A percentile compares a stretch with the other conserved stretches of the same genome.
phyloP scores from a whole-genome alignment of 2,329 filamentous ascomycete species.

The Trichoderma oligosporum region DNA sequence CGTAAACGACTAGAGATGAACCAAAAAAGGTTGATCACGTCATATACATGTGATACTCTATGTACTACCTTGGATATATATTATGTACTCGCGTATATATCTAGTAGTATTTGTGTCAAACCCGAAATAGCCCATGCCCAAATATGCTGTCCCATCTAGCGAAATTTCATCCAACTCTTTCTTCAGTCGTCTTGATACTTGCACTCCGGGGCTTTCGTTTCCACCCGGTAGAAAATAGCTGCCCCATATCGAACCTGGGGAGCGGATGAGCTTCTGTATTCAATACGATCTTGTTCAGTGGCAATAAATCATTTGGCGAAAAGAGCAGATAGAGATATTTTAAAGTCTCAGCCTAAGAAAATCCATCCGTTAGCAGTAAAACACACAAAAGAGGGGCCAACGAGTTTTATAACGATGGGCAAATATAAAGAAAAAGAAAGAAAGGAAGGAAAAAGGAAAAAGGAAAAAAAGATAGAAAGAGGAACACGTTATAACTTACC shows the following conservation, averaged over 20 bases:
- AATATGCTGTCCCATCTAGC: background rate
- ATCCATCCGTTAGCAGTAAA: background rate
- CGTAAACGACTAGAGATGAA: background rate
- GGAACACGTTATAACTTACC: slow-evolving; percentile 48
- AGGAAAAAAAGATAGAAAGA: background rate
- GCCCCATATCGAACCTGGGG: slow-evolving; percentile 78
- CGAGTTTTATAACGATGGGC: too few species aligned
- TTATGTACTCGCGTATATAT: background rate
- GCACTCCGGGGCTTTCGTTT: slow-evolving; percentile 60
- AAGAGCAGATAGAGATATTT: slow-evolving; percentile 98
- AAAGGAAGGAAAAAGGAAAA: too few species aligned
- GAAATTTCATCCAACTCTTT: background rate
- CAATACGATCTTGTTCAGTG: slow-evolving; percentile 81
- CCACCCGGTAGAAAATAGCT: slow-evolving; percentile 78
- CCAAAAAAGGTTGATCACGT: background rate
- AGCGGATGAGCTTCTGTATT: slow-evolving; percentile 95
- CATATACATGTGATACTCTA: background rate
- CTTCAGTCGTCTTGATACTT: slow-evolving; percentile 39
- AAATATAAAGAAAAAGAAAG: too few species aligned
- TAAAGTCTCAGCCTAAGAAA: slow-evolving; percentile 76
- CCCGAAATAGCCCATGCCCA: background rate
- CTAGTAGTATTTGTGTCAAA: background rate
- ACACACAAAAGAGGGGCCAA: too few species aligned
- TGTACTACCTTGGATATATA: background rate
- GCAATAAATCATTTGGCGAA: slow-evolving; percentile 74